Conservation (phyloP, 768 basidiomycete species). For the Leccinum variicolor region DNA sequence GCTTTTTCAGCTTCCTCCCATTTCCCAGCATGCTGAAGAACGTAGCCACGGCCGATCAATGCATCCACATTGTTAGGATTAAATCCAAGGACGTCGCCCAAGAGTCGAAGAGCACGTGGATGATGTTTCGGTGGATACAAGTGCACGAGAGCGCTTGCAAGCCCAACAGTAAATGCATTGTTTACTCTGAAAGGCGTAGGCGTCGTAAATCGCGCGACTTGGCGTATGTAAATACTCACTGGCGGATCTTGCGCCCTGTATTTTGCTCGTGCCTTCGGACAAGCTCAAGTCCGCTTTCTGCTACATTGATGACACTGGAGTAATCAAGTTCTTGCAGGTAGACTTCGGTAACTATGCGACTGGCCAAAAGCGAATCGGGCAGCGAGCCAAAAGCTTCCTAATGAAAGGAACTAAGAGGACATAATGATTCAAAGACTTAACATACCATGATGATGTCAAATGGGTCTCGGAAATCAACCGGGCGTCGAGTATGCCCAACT, state of each 20-base stretch:
- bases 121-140: constrained; percentile 91
- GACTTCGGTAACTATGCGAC: constrained; percentile 60
- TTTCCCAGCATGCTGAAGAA: constrained; percentile 57
- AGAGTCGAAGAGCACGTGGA: constrained; percentile 64
- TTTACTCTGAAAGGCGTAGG: constrained; percentile 44
- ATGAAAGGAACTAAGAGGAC: constrained; percentile 7
- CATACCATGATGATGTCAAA: constrained; percentile 62
- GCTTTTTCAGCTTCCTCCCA: constrained; percentile 66
- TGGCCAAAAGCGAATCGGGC: constrained; percentile 60
- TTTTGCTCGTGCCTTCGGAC: constrained; percentile 53
- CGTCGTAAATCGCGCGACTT: not conserved
- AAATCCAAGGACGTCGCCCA: constrained; percentile 65
- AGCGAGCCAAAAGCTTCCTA: constrained; percentile 55
- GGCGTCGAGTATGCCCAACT: constrained; percentile 5
- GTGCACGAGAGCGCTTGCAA: constrained; percentile 79
- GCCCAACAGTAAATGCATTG: constrained; percentile 64
- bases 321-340: constrained; percentile 73
- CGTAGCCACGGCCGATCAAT: constrained; percentile 72
- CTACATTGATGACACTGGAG: constrained; percentile 62
- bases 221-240: constrained; percentile 33
- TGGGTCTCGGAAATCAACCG: constrained; percentile 44
- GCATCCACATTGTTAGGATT: constrained; percentile 62
- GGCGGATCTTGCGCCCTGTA: constrained; percentile 50
- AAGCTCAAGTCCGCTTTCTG: constrained; percentile 67
- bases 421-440: not conserved